Evolutionary conservation across 768 basidiomycete genomes (phyloP), one percentile per base, ranked within the genome.

Genomic region (Flagelloscypha sp.): DNA sequence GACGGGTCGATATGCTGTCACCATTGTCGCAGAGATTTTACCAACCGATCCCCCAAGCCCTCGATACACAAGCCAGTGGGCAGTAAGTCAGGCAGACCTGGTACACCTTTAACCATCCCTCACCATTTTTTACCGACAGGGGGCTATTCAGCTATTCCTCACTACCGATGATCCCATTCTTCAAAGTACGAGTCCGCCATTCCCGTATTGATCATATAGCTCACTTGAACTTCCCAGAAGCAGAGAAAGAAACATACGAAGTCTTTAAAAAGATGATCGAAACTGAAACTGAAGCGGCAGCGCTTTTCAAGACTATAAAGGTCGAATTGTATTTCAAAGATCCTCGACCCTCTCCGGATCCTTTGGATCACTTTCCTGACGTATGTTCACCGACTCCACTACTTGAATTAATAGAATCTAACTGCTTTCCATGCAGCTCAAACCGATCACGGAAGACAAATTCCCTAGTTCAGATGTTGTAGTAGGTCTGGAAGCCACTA

Each of bases 41-140:
- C 85, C 86, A 0, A 76, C 66, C 25, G 87, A 89, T 53, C 68
- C 74, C 1, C 79, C 79, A 56, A 68, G 65, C 13, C 76, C 80
- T 50, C 66, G 68, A 35, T 89, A 84, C 46, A 84, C 87, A 2
- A 84, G 82, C 52, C 72, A 72, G 22, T 88, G 86, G 86, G 86
- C 86, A 24, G 86, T 84, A 43, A 44, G 79, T 62, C 13, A 19
- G 9, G 9, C 25, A n/a, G n/a, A 9, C 10, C 19, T 16, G 16
- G 24, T 30, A 15, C 5, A 30, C 15, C 18, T 11, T 16, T 13
- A 34, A 9, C 6, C 25, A 6, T 18, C 7, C 25, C 33, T 4
- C 15, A 20, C n/a, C 16, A 5, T 12, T 4, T 5, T 9, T 20
- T 23, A n/a, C n/a, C n/a, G n/a, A n/a, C 24, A 89, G 86, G 86